Percentiles rank a stretch among this genome's conserved stretches.
Conservation (phyloP, 306 rosid species). For the Sesbania bispinosa region DNA sequence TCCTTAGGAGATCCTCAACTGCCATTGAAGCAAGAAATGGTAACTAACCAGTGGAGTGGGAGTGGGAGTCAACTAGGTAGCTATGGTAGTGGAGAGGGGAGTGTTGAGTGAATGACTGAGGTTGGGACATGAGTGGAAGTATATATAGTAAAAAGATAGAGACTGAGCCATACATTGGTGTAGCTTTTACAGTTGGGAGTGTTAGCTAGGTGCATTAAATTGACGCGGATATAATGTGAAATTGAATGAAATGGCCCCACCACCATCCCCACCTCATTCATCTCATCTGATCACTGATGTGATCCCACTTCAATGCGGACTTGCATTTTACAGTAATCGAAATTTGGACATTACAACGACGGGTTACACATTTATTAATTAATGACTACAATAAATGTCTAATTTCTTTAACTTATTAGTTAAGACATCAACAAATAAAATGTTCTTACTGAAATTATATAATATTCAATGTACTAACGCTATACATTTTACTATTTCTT, state of each 20-base stretch:
- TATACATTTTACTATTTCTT: no score
- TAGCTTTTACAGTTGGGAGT: constrained; percentile 46
- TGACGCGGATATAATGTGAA: constrained; percentile 76
- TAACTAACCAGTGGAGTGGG: no score
- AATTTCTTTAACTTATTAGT: no score
- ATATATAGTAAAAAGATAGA: constrained; percentile 19
- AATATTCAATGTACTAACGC: no score
- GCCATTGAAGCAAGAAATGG: constrained; percentile 33
- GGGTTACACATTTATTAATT: not conserved
- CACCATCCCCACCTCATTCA: constrained; percentile 8
- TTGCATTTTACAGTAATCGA: constrained; percentile 1
- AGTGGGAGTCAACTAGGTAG: not conserved
- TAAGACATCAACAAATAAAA: no score
- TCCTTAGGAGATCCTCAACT: constrained; percentile 10
- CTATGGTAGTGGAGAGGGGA: not conserved
- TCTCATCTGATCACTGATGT: not conserved
- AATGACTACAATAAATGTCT: no score
- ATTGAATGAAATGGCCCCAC: constrained; percentile 25
- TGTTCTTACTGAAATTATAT: no score
- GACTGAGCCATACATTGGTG: not conserved
- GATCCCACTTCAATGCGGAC: not conserved
- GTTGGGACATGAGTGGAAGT: not conserved
- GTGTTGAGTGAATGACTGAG: constrained; percentile 23
- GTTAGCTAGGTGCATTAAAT: constrained; percentile 64
- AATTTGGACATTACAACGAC: not conserved